Base-by-base conservation (phyloP, 1,139 yeast species). In the Pneumocystis canis region DNA sequence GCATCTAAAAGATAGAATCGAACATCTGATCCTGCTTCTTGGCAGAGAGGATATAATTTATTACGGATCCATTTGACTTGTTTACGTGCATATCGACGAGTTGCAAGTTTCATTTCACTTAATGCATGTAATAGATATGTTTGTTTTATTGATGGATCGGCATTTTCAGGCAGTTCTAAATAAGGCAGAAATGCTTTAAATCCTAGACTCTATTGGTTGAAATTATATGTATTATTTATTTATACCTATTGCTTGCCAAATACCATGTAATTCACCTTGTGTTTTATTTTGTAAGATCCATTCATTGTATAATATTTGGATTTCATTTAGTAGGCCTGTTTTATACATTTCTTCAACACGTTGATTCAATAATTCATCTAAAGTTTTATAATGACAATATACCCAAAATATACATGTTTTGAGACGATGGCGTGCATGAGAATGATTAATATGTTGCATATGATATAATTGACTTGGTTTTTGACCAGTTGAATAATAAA, bases 31-130 rank as follows among this genome's bases (percentile, higher is more conserved):
- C 78, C 78, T 9, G 54, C 7, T 28, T 16, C 20, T 6, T 67
- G 63, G 40, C 75, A 63, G 71, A 86, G 89, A 0, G 84, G 82
- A 2, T 84, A 78, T 39, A 92, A 75, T 64, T 84, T 77, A 68
- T 86, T 87, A 62, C 80, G 80, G 66, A 92, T 90, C 97, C 97
- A 92, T 72, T 89, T 89, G n/a, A 89, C 83, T 71, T 92, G 99
- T 67, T 81, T 82, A 66, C 85, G 84, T 1, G 97, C 96, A 72
- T 92, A 92, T 70, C 85, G 88, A 63, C 96, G 75, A 0, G 99
- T 92, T 58, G 87, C 78, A 1, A 82, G 76, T 72, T 92, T 89
- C 97, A 92, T 92, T 37, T 82, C 76, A 18, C 83, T 86, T 1
- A 86, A 76, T 7, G 94, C 84, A 5, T 75, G 74, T 0, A 70